Conservation (phyloP, 768 basidiomycete species). For the Gloeopeniophorella convolvens region DNA sequence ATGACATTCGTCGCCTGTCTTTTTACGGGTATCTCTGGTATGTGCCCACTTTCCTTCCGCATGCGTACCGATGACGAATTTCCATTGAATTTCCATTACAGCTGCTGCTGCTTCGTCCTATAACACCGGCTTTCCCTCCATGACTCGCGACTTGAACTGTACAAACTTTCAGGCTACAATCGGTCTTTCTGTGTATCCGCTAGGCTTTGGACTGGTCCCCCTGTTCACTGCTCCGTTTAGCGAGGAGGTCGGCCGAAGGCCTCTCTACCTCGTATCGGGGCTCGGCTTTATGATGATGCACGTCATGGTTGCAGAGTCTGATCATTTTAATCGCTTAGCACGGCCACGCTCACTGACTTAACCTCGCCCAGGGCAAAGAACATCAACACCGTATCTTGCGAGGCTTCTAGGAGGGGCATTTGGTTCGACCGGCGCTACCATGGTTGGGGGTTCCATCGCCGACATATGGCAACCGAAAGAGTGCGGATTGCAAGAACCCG, state of each 20-base stretch:
- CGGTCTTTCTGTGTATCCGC: constrained; percentile 41
- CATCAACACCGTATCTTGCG: constrained; percentile 53
- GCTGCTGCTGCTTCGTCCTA: constrained; percentile 49
- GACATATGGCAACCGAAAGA: constrained; percentile 62
- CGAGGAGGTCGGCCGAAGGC: constrained; percentile 65
- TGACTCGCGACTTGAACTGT: constrained; percentile 39
- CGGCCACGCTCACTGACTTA: background rate
- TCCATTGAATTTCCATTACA: constrained; percentile 19
- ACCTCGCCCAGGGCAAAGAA: constrained; percentile 31
- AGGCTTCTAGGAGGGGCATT: constrained; percentile 62
- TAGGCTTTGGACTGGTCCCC: constrained; percentile 59
- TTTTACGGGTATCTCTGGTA: constrained; percentile 44
- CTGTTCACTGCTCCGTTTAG: constrained; percentile 64
- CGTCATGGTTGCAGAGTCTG: constrained; percentile 38
- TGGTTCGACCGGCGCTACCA: constrained; percentile 63
- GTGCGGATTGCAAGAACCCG: constrained; percentile 29
- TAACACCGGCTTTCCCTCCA: constrained; percentile 48
- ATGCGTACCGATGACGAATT: background rate
- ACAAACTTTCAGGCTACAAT: constrained; percentile 28
- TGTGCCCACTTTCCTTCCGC: constrained; percentile 13
- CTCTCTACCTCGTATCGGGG: constrained; percentile 47
- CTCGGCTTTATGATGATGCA: constrained; percentile 47
- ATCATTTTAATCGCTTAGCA: background rate
- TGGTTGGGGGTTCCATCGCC: constrained; percentile 70
- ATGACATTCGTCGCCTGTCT: constrained; percentile 42